Conservation (phyloP, 2,329 filamentous ascomycete species). For the Epichloe typhina region DNA sequence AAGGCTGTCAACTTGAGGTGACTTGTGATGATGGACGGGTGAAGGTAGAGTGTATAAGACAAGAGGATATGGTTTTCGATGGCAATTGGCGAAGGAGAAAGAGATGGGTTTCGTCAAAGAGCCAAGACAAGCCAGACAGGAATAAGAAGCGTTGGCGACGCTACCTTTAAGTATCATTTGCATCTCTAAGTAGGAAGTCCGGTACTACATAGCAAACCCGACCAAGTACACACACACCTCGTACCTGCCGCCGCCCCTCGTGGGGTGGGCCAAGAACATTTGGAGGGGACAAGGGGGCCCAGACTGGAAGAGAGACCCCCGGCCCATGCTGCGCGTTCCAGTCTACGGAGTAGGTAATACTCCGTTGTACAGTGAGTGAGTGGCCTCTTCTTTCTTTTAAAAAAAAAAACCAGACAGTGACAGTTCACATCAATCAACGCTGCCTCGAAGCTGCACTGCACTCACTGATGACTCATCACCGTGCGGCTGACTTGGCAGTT, state of each 20-base stretch:
- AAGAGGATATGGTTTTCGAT: background rate
- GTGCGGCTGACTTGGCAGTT: too few species aligned
- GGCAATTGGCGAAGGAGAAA: slow-evolving; percentile 3
- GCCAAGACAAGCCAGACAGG: background rate
- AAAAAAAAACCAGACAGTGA: too few species aligned
- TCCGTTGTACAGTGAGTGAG: background rate
- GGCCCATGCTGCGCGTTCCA: background rate
- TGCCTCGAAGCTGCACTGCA: background rate
- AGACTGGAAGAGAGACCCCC: background rate
- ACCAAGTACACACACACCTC: slow-evolving; percentile 8
- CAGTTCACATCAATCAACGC: background rate
- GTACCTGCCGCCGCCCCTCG: slow-evolving; percentile 8
- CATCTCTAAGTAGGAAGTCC: background rate
- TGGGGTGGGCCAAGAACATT: slow-evolving; percentile 3
- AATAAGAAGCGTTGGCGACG: slow-evolving; percentile 1
- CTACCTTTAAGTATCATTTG: slow-evolving; percentile 8
- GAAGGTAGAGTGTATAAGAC: background rate
- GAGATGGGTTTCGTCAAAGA: background rate
- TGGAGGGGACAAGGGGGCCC: background rate
- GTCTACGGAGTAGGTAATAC: background rate
- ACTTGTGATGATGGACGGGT: background rate
- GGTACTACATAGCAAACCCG: slow-evolving; percentile 1
- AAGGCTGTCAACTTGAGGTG: background rate
- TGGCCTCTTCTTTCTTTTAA: background rate
- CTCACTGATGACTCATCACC: too few species aligned